Evolutionary conservation across 768 basidiomycete genomes (phyloP).

Genomic region (Pisolithus sp.): DNA sequence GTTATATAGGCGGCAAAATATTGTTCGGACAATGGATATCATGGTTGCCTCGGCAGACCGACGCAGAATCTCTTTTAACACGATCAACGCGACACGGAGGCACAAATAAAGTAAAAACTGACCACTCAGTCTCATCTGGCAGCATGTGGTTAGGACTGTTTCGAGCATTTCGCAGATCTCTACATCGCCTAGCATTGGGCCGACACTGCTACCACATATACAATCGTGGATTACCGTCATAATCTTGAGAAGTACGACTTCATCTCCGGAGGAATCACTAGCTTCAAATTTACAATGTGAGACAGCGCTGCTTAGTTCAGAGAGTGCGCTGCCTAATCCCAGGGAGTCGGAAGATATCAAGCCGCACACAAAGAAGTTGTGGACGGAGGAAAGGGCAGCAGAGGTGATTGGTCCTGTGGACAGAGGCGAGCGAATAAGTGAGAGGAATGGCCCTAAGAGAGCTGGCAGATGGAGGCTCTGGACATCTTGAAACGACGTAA

Average conservation of each 20-base stretch:
- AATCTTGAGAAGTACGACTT: conserved; percentile 89
- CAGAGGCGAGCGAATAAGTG: conserved; percentile 86
- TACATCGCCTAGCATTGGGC: conserved; percentile 76
- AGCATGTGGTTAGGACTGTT: conserved; percentile 93
- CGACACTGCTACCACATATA: conserved; percentile 59
- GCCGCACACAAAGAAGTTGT: conserved; percentile 79
- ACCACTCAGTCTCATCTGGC: conserved; percentile 96
- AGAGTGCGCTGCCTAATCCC: conserved; percentile 58
- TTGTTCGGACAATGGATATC: conserved; percentile 77
- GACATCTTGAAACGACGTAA: conserved; percentile 46
- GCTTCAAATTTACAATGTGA: conserved; percentile 98
- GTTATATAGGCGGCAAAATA: conserved; percentile 66
- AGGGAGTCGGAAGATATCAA: conserved; percentile 56
- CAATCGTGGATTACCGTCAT: conserved; percentile 85
- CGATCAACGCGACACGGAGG: conserved; percentile 9
- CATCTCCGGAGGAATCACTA: conserved; percentile 95
- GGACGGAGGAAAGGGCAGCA: conserved; percentile 81
- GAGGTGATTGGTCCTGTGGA: conserved; percentile 98
- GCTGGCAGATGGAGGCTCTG: conserved; percentile 48
- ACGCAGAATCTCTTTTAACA: conserved; percentile 67
- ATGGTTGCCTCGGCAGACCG: conserved; percentile 86
- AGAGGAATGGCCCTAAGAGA: conserved; percentile 83
- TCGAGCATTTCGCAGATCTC: conserved; percentile 98
- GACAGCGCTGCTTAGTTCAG: conserved; percentile 81
- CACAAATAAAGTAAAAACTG: conserved; percentile 25